Percentiles rank a stretch among this genome's conserved stretches.
Conservation (phyloP, 345 rosid genomes). For the Linum tenue region DNA sequence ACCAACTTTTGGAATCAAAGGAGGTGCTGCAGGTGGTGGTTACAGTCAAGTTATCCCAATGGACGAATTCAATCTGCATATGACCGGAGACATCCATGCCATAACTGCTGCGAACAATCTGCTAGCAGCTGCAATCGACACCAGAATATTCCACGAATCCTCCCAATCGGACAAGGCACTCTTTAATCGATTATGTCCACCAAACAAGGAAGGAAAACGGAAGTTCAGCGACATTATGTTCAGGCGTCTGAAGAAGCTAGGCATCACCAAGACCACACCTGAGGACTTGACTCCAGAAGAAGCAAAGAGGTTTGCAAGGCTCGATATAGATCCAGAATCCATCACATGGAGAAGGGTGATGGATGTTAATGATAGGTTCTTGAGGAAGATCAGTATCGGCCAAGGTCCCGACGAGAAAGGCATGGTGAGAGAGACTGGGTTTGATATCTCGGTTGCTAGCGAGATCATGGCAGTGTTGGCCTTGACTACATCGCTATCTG, state of each 20-base stretch:
- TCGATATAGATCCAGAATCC: constrained; percentile 72
- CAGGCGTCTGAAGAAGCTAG: constrained; percentile 75
- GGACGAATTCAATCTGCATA: constrained; percentile 98
- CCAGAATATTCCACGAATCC: constrained; percentile 86
- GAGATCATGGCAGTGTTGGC: neutral
- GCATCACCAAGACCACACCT: constrained; percentile 65
- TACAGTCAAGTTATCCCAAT: constrained; percentile 97
- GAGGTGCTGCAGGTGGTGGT: constrained; percentile 99
- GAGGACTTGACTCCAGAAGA: constrained; percentile 88
- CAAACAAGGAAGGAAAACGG: constrained; percentile 77
- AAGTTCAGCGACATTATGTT: constrained; percentile 76
- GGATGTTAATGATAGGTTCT: constrained; percentile 91
- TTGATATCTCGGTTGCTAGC: neutral
- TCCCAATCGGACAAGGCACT: constrained; percentile 92
- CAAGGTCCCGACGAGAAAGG: constrained; percentile 75
- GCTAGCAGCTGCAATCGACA: constrained; percentile 95
- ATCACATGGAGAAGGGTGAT: constrained; percentile 96
- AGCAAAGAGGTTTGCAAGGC: constrained; percentile 71
- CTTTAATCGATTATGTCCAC: constrained; percentile 73
- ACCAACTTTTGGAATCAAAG: constrained; percentile 96
- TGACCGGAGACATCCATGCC: constrained; percentile 97
- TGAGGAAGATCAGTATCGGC: constrained; percentile 76
- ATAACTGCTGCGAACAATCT: constrained; percentile 98
- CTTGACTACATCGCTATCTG: neutral
- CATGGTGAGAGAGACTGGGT: neutral